A percentile compares a stretch with the other conserved stretches of the same genome.
These are phyloP conservation scores for Globisporangium cystogenes DNA, from an alignment of 352 stramenopile genomes.

Conservation along the genomic window DNA sequence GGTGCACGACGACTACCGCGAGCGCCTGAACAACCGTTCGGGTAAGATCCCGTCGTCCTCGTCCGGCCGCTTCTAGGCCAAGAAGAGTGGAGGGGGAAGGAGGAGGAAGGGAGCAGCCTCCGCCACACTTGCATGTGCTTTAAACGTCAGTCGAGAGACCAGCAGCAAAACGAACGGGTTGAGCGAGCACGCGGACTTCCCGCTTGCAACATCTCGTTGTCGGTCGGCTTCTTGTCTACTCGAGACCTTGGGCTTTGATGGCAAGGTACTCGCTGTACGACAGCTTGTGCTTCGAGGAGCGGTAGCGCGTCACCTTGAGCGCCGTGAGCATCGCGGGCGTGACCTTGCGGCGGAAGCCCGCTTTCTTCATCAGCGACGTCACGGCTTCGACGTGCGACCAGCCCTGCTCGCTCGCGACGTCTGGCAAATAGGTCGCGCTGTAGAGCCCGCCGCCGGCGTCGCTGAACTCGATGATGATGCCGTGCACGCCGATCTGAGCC, in stretches of 20 bases:
- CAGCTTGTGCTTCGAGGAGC: slow-evolving; percentile 79
- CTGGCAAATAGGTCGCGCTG: slow-evolving; percentile 73
- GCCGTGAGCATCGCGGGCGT: slow-evolving; percentile 44
- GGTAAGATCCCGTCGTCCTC: slow-evolving; percentile 16
- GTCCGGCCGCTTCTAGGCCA: slow-evolving; percentile 8
- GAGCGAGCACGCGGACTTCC: too few species aligned
- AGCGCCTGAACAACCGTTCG: slow-evolving; percentile 52
- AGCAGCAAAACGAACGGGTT: too few species aligned
- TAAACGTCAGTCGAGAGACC: too few species aligned
- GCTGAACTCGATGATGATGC: slow-evolving; percentile 78
- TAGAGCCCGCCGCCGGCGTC: slow-evolving; percentile 44
- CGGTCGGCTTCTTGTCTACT: slow-evolving; percentile 2
- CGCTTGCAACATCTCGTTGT: not conserved
- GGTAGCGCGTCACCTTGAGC: slow-evolving; percentile 76
- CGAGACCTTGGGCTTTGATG: slow-evolving; percentile 34
- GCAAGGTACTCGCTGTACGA: slow-evolving; percentile 74
- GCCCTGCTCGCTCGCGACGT: slow-evolving; percentile 68
- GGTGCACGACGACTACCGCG: slow-evolving; percentile 73
- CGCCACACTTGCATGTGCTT: not conserved
- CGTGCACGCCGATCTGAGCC: slow-evolving; percentile 54
- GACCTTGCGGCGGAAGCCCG: slow-evolving; percentile 58
- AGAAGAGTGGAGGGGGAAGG: not conserved
- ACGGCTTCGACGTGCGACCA: slow-evolving; percentile 70
- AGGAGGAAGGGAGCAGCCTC: not conserved
- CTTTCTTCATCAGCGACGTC: slow-evolving; percentile 76